Evolutionary conservation across 306 rosid species (phyloP), one percentile per base, ranked within the genome.

Genomic region (Betula pendula): DNA sequence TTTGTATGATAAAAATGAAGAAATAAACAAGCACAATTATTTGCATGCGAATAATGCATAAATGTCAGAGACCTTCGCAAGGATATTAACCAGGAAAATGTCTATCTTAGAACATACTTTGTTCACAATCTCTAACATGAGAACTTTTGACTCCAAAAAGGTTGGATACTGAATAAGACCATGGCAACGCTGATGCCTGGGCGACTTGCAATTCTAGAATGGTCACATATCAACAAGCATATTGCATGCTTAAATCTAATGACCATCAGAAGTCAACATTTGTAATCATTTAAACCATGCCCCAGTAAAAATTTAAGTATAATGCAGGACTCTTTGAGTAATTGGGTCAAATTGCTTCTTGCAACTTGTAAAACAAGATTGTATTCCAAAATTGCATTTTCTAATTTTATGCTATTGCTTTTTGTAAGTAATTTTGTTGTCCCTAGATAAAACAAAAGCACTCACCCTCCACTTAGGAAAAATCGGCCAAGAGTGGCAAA

Each of bases 381-480:
- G 77, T 38, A 48, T 38, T 25, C 7, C 72, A 49, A 67, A 65
- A 13, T 14, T 0, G 8, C 49, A 35, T 15, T 59, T 53, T 67
- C 40, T 24, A 25, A 60, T 63, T 40, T 7, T 29, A 33, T 17
- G 69, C 24, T 63, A 63, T 33, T 4, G 19, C 47, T 1, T 8
- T 33, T 17, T 20, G 14, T 10, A 33, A 63, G 10, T 33, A 16
- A 33, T 17, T 29, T 25, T 48, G 43, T 77, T 74, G 6, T 40
- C 60, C 63, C 12, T 43, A 35, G 50, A 75, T 70, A 45, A 71
- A 56, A 83, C 50, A 42, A 79, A 68, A 63, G 15, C 53, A 81
- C 92, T 88, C 82, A 92, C 98, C 96, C 97, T 88, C 98, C 95
- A 69, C 89, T 95, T 35, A 95, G 76, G 87, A 92, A 90, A 35